A percentile compares a stretch with the other conserved stretches of the same genome.
These are phyloP conservation scores for Pseudocercospora cruenta DNA, from an alignment of 2,329 filamentous ascomycete genomes.

Conservation along the genomic window DNA sequence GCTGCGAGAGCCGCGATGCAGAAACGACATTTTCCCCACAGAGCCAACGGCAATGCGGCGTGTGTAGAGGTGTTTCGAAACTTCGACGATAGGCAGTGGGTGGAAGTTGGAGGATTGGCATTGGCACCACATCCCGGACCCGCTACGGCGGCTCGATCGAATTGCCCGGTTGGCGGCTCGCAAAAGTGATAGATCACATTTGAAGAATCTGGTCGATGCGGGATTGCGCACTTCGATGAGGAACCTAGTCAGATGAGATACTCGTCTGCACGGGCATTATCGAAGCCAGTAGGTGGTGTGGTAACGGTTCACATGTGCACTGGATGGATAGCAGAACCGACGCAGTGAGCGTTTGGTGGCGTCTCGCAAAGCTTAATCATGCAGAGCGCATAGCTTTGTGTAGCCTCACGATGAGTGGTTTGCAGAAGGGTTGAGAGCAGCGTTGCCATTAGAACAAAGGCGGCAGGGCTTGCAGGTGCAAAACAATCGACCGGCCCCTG, in stretches of 20 bases:
- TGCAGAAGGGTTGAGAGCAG: conserved; percentile 24
- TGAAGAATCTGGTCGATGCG: conserved; percentile 16
- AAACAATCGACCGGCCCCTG: conserved; percentile 31
- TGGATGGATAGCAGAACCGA: conserved; percentile 23
- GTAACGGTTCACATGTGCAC: conserved; percentile 31
- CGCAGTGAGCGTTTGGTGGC: conserved; percentile 30
- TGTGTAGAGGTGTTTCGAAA: conserved; percentile 16
- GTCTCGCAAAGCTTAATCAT: conserved; percentile 23
- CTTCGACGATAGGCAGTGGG: conserved; percentile 14
- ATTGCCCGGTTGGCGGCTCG: conserved; percentile 12
- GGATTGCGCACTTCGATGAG: conserved; percentile 7
- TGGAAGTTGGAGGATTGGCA: conserved; percentile 16
- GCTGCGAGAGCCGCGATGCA: conserved; percentile 11
- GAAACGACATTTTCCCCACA: conserved; percentile 18
- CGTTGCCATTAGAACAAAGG: conserved; percentile 33
- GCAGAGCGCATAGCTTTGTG: conserved; percentile 26
- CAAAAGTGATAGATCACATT: conserved; percentile 29
- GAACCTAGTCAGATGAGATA: neutral
- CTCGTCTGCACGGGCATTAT: conserved; percentile 5
- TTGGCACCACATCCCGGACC: conserved; percentile 5
- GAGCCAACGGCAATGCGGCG: conserved; percentile 17
- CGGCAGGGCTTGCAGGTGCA: conserved; percentile 38
- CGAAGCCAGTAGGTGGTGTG: conserved; percentile 5
- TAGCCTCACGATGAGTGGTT: conserved; percentile 30
- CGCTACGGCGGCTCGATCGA: conserved; percentile 10